Evolutionary conservation across 352 stramenopile genomes (phyloP).

Genomic region (Globisporangium mamillatum): DNA sequence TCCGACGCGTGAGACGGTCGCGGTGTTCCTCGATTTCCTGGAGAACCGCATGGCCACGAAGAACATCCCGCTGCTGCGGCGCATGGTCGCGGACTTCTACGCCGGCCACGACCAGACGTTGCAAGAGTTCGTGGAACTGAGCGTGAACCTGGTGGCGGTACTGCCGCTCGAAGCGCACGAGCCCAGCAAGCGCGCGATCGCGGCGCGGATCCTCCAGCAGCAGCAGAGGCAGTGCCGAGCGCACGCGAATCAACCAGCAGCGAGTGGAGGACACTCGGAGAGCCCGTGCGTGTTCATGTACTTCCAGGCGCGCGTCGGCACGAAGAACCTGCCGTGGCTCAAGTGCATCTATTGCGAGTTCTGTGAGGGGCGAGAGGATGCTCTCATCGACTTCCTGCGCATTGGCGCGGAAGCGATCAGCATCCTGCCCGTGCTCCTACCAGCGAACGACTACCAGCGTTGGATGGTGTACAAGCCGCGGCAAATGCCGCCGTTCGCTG

Average conservation of each 20-base stretch:
- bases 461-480: constrained; percentile 10
- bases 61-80: constrained; percentile 27
- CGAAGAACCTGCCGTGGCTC: constrained; percentile 39
- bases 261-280: neutral
- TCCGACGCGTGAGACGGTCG: neutral
- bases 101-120: constrained; percentile 27
- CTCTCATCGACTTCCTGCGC: constrained; percentile 24
- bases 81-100: constrained; percentile 28
- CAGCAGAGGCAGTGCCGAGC: constrained; percentile 22
- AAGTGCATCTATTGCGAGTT: constrained; percentile 33
- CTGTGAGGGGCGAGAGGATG: constrained; percentile 19
- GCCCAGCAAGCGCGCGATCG: constrained; percentile 8
- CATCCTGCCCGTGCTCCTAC: constrained; percentile 30
- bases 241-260: neutral
- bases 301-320: constrained; percentile 26
- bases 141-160: constrained; percentile 29
- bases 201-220: constrained; percentile 27
- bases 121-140: constrained; percentile 31
- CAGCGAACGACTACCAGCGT: neutral
- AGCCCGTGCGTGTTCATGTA: constrained; percentile 22
- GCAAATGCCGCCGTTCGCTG: constrained; percentile 12
- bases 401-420: constrained; percentile 22
- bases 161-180: constrained; percentile 21
- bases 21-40: constrained; percentile 31
- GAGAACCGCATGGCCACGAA: constrained; percentile 27